These are phyloP conservation scores for Hymenoscyphus salicellus DNA, from an alignment of 2,329 filamentous ascomycete genomes.

Conservation along the genomic window DNA sequence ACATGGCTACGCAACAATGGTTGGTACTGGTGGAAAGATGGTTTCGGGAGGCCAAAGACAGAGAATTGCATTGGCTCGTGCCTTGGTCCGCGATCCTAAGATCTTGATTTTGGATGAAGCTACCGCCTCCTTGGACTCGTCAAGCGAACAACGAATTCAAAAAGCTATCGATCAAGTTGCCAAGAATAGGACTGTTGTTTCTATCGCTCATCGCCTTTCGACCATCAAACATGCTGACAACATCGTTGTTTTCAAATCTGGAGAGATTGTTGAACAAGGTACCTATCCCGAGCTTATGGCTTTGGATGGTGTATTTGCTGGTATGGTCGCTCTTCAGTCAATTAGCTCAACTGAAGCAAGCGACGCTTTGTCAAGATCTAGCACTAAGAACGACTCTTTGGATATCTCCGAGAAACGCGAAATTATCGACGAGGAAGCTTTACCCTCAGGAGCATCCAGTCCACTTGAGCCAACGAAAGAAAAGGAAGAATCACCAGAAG, in stretches of 20 bases:
- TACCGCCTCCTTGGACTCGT: conserved; percentile 68
- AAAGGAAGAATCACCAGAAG: not conserved
- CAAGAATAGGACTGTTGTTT: conserved; percentile 79
- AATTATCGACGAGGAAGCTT: not conserved
- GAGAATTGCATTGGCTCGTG: conserved; percentile 62
- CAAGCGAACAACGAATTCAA: conserved; percentile 87
- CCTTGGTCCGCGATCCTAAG: conserved; percentile 48
- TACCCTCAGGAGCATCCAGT: not conserved
- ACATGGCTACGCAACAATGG: conserved; percentile 5
- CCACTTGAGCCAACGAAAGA: not conserved
- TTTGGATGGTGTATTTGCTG: conserved; percentile 56
- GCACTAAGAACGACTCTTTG: not conserved
- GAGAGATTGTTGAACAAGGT: conserved; percentile 82
- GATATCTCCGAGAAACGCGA: not conserved
- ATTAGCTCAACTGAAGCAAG: not conserved
- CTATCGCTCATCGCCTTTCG: conserved; percentile 90
- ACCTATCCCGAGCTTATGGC: conserved; percentile 75
- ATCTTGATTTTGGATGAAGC: conserved; percentile 60
- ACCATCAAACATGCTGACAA: conserved; percentile 91
- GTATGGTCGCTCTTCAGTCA: conserved; percentile 5
- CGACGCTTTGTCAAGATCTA: not conserved
- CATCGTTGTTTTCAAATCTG: conserved; percentile 83
- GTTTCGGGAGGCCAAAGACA: conserved; percentile 5
- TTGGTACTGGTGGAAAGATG: conserved; percentile 2
- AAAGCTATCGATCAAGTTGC: conserved; percentile 76